A percentile compares a stretch with the other conserved stretches of the same genome.
Conservation (phyloP, 352 stramenopile species). For the Pseudoperonospora humuli region DNA sequence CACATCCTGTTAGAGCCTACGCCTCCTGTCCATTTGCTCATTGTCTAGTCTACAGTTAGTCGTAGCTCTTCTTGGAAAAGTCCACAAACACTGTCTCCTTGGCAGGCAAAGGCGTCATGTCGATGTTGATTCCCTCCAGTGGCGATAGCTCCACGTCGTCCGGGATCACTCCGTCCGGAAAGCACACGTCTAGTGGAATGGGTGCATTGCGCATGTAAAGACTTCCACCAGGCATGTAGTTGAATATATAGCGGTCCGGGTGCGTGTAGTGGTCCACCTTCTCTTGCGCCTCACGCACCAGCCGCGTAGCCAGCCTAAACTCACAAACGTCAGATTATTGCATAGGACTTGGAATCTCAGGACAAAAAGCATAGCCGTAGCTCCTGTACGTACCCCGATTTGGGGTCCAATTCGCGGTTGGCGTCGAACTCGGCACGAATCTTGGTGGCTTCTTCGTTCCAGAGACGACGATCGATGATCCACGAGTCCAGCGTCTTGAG, state of each 20-base stretch:
- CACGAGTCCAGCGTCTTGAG: constrained; percentile 92
- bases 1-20: constrained; percentile 3
- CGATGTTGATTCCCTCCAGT: constrained; percentile 81
- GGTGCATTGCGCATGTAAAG: constrained; percentile 99
- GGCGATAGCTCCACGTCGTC: constrained; percentile 80
- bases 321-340: neutral
- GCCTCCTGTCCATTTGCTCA: neutral
- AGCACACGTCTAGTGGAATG: constrained; percentile 91
- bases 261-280: constrained; percentile 93
- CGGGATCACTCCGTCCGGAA: constrained; percentile 78
- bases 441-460: constrained; percentile 90
- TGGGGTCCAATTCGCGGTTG: constrained; percentile 44
- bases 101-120: constrained; percentile 74
- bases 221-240: constrained; percentile 97
- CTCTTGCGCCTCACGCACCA: constrained; percentile 88
- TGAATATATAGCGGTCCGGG: constrained; percentile 94
- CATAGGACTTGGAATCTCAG: neutral
- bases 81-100: constrained; percentile 76
- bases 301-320: constrained; percentile 61
- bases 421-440: constrained; percentile 91
- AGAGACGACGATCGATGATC: constrained; percentile 93
- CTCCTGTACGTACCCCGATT: constrained; percentile 52
- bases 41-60: constrained; percentile 36
- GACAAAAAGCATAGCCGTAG: neutral
- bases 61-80: constrained; percentile 83